Conservation (phyloP, 257 asterid species). For the Scutellaria baicalensis region DNA sequence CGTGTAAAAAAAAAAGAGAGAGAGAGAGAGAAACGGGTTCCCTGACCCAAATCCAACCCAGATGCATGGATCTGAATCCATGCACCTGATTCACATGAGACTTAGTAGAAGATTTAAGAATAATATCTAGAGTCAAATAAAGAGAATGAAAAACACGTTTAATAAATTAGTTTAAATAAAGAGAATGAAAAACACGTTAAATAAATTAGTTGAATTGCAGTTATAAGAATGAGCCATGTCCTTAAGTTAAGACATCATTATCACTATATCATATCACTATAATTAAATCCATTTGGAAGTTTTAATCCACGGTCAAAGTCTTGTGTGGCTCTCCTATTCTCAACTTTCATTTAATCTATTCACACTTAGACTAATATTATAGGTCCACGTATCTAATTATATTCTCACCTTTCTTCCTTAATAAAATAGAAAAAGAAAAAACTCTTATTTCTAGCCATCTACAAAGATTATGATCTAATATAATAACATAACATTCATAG, state of each 20-base stretch:
- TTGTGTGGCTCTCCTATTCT: too few species aligned
- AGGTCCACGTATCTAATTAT: slow-evolving; percentile 10
- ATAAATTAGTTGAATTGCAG: not conserved
- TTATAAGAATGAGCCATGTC: not conserved
- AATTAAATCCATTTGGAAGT: not conserved
- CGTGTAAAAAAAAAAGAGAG: too few species aligned
- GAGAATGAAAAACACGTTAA: not conserved
- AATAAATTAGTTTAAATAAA: too few species aligned
- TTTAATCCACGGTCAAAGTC: not conserved
- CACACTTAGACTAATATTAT: slow-evolving; percentile 3
- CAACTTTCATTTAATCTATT: not conserved
- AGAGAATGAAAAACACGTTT: not conserved
- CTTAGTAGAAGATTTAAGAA: too few species aligned
- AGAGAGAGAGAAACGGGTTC: too few species aligned
- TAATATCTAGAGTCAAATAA: not conserved
- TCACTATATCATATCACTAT: not conserved
- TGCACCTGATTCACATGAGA: too few species aligned
- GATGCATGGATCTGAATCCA: too few species aligned
- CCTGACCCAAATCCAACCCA: too few species aligned
- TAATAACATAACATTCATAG: too few species aligned
- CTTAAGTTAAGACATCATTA: not conserved
- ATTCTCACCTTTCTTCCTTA: not conserved
- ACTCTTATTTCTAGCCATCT: too few species aligned
- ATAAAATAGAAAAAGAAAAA: too few species aligned
- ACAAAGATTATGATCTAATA: too few species aligned